Conservation (phyloP, 2,329 filamentous ascomycete species). For the Ophiocordyceps camponoti-floridani region DNA sequence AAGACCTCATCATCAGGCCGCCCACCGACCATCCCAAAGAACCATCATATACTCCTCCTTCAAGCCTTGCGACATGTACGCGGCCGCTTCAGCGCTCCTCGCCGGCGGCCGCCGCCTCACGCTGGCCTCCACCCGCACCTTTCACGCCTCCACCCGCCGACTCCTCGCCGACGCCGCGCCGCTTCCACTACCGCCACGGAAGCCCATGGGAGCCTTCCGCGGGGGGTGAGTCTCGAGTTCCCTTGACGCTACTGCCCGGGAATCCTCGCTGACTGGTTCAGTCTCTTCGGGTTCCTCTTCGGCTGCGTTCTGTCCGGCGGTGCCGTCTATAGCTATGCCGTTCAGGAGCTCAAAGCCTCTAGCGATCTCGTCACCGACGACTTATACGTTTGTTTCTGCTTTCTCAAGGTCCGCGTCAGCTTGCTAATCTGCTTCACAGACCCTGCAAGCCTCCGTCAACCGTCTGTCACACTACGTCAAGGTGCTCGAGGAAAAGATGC, state of each 20-base stretch:
- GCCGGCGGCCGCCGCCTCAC: background rate
- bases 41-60: background rate
- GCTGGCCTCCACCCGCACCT: conserved; percentile 20
- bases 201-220: conserved; percentile 42
- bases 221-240: conserved; percentile 31
- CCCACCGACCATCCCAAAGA: background rate
- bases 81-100: background rate
- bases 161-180: conserved; percentile 5
- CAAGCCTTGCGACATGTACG: background rate
- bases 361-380: conserved; percentile 91
- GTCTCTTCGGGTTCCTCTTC: conserved; percentile 80
- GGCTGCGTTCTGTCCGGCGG: conserved; percentile 64
- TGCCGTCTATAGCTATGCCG: conserved; percentile 78
- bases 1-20: background rate
- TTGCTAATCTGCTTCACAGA: conserved; percentile 27
- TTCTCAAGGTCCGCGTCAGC: background rate
- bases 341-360: conserved; percentile 83
- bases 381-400: conserved; percentile 62
- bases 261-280: background rate
- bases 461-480: conserved; percentile 71
- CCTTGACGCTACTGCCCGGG: background rate
- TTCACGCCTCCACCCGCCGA: conserved; percentile 31
- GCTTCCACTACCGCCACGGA: conserved; percentile 33
- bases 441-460: conserved; percentile 73
- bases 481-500: conserved; percentile 64